phyloP scores from a whole-genome alignment of 2,329 filamentous ascomycete genomes.

The Chaetothyriales sp. region DNA sequence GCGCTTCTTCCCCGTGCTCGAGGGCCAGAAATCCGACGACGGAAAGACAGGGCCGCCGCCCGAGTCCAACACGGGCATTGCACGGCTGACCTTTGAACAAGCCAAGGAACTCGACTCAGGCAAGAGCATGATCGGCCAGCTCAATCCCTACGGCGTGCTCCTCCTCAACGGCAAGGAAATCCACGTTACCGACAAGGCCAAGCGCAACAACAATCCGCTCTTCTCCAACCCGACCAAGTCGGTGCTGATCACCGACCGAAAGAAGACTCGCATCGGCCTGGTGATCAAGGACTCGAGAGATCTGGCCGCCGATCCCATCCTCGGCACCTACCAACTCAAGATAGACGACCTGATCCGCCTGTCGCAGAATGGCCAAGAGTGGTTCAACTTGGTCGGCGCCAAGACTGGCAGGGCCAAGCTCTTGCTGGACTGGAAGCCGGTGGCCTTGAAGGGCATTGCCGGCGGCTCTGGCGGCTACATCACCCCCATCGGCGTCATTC shows the following conservation, averaged over 20 bases:
- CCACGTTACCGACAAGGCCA: conserved; percentile 78
- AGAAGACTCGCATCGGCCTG: conserved; percentile 75
- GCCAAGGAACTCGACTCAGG: conserved; percentile 88
- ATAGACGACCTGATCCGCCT: conserved; percentile 83
- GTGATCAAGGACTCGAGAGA: conserved; percentile 94
- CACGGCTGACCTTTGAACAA: conserved; percentile 84
- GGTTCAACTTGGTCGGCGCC: conserved; percentile 76
- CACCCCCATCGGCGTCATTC: conserved; percentile 87
- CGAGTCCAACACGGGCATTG: conserved; percentile 84
- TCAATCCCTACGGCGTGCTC: conserved; percentile 82
- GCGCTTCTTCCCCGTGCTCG: conserved; percentile 87
- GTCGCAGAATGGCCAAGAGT: conserved; percentile 86
- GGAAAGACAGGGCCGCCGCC: conserved; percentile 69
- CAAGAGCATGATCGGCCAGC: conserved; percentile 79
- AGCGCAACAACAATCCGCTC: conserved; percentile 93
- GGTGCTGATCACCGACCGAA: conserved; percentile 85
- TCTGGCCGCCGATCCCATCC: conserved; percentile 62
- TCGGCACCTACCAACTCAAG: conserved; percentile 91
- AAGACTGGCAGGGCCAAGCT: conserved; percentile 81
- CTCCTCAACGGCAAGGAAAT: conserved; percentile 87
- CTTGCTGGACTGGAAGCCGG: conserved; percentile 87
- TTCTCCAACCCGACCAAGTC: conserved; percentile 91
- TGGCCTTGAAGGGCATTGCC: conserved; percentile 65
- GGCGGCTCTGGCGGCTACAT: conserved; percentile 77
- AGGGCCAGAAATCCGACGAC: conserved; percentile 56